Base-by-base conservation (phyloP, 1,284 basidiomycete genomes). In the Fomitopsis palustris region DNA sequence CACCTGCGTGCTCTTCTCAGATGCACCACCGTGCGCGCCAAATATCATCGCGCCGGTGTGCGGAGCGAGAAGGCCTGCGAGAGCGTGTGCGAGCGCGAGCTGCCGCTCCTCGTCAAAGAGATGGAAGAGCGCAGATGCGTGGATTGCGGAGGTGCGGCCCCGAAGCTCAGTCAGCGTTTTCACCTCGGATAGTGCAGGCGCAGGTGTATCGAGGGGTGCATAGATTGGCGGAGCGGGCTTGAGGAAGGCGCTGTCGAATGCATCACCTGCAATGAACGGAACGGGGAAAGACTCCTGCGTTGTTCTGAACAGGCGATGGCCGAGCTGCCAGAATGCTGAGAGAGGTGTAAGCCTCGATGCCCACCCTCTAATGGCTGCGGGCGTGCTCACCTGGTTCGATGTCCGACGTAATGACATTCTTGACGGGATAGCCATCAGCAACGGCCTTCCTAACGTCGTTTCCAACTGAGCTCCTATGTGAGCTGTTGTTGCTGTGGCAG, bases 41-140 rank as follows among this genome's bases (percentile, higher is more conserved):
- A 77, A 71, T 55, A 77, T 70, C 37, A 75, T 60, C 19, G 74
- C 75, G 17, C 75, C 77, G 1, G 74, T 71, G 35, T 37, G 35
- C 35, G 35, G 35, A 14, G 35, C 35, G 5, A 37, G 35, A 14
- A 37, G 81, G 38, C 74, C 65, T 0, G 73, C 75, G 37, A 80
- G 62, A 10, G 64, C 69, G 29, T 66, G 65, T 4, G 76, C 80
- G 14, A 80, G 68, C 23, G 71, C 55, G 17, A 66, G 56, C 64
- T 82, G 79, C 19, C 69, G 53, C 12, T 74, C 74, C 61, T 78
- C 72, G 23, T 70, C 61, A 66, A 82, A 82, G 17, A 82, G 70
- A 61, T 82, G 80, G 67, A 82, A 82, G 63, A 82, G 74, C 1
- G 75, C 67, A 14, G 76, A 76, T 9, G 75, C 71, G 62, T 37